Conservation (phyloP, 2,329 filamentous ascomycete species). For the Pestalotiopsis fici region DNA sequence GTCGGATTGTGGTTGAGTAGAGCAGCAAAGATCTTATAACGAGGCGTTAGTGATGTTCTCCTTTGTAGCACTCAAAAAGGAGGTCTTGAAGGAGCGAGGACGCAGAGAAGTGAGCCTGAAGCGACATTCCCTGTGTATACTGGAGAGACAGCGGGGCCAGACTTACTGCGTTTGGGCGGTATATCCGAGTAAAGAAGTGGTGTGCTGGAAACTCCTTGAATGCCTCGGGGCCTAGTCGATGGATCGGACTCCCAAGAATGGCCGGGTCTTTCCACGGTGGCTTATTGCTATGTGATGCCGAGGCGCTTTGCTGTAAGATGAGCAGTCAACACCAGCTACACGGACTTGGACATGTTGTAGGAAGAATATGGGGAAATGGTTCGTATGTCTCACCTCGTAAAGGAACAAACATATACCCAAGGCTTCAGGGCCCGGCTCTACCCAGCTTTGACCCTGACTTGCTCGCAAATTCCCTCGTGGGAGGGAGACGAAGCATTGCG, state of each 20-base stretch:
- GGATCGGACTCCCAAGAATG: conserved; percentile 35
- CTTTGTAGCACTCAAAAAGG: conserved; percentile 25
- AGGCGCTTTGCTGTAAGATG: conserved; percentile 45
- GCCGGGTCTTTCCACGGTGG: conserved; percentile 38
- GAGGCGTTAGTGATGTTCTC: not conserved
- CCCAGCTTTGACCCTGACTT: conserved; percentile 17
- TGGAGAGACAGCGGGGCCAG: not conserved
- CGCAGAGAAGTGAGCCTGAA: not conserved
- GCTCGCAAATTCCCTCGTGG: conserved; percentile 28
- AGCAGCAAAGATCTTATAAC: conserved; percentile 45
- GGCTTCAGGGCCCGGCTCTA: conserved; percentile 20
- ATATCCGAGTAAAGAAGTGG: conserved; percentile 59
- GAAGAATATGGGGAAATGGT: not conserved
- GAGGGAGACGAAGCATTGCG: conserved; percentile 46
- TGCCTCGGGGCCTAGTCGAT: conserved; percentile 42
- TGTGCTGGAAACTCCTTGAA: conserved; percentile 56
- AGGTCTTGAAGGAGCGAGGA: conserved; percentile 43
- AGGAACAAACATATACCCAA: conserved; percentile 49
- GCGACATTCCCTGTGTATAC: not conserved
- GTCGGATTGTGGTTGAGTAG: conserved; percentile 50
- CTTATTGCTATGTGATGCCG: conserved; percentile 31
- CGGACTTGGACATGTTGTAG: not conserved
- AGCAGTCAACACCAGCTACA: not conserved
- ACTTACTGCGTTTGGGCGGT: conserved; percentile 54
- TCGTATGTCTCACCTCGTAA: conserved; percentile 46